These are phyloP conservation scores for Cladosporium sp. DNA, from an alignment of 2,329 filamentous ascomycete genomes.

Conservation along the genomic window DNA sequence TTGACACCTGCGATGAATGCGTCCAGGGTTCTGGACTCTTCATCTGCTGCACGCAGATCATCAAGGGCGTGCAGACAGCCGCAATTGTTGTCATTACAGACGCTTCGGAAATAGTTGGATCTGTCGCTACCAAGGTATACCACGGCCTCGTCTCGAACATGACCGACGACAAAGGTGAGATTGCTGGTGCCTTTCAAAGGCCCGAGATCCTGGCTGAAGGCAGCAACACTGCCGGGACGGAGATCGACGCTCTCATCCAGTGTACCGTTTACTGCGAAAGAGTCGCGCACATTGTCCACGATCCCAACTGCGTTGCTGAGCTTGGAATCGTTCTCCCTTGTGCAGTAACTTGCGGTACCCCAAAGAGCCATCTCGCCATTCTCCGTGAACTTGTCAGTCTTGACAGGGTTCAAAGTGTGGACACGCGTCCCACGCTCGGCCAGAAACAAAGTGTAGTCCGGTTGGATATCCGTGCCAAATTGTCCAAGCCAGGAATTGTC, in stretches of 20 bases:
- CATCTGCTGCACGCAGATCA: constrained; percentile 35
- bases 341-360: constrained; percentile 39
- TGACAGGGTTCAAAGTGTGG: constrained; percentile 31
- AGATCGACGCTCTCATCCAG: constrained; percentile 27
- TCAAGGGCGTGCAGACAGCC: constrained; percentile 38
- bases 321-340: constrained; percentile 24
- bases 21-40: constrained; percentile 29
- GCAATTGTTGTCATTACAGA: constrained; percentile 30
- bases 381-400: constrained; percentile 32
- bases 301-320: constrained; percentile 32
- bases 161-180: constrained; percentile 40
- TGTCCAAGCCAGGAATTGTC: constrained; percentile 42
- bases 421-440: constrained; percentile 22
- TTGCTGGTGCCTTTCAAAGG: constrained; percentile 25
- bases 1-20: constrained; percentile 18
- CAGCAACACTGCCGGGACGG: constrained; percentile 28
- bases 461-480: constrained; percentile 15
- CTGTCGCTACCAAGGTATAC: constrained; percentile 38
- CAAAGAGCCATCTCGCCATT: constrained; percentile 39
- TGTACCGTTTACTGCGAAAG: constrained; percentile 31
- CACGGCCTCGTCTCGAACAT: constrained; percentile 37
- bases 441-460: constrained; percentile 16
- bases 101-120: constrained; percentile 37
- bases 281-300: constrained; percentile 24
- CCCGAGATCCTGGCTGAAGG: constrained; percentile 38